Evolutionary conservation across 2,329 filamentous ascomycete genomes (phyloP).

Genomic region (Beauveria scarabaeidicola): DNA sequence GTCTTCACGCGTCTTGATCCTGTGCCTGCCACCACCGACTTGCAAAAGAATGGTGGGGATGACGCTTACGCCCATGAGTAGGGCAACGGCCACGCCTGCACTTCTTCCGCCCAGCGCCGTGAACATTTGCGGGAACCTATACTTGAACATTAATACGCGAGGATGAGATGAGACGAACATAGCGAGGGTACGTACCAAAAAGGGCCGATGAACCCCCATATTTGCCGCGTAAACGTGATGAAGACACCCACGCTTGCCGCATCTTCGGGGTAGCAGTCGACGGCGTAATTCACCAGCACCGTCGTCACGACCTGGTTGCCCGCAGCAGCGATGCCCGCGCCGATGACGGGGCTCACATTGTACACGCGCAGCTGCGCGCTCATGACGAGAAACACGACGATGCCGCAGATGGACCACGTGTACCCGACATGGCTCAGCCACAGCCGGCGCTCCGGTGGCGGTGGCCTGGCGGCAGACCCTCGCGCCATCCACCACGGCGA

Average conservation of each 20-base stretch:
- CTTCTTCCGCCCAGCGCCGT: background rate
- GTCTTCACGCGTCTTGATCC: background rate
- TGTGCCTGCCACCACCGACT: background rate
- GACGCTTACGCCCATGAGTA: background rate
- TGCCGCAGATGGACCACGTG: background rate
- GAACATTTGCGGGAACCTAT: constrained; percentile 7
- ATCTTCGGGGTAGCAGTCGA: constrained; percentile 2
- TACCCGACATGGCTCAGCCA: background rate
- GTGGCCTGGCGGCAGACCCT: background rate
- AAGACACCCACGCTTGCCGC: constrained; percentile 5
- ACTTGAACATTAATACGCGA: background rate
- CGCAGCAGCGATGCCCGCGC: constrained; percentile 4
- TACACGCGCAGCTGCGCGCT: background rate
- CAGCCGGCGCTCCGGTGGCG: background rate
- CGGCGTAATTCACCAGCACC: constrained; percentile 1
- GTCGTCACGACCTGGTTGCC: constrained; percentile 5
- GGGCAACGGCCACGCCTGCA: background rate
- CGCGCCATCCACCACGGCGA: background rate
- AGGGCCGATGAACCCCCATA: background rate
- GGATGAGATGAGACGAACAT: background rate
- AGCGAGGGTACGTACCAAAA: background rate
- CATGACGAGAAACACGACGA: constrained; percentile 3
- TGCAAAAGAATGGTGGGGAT: background rate
- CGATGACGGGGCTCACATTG: constrained; percentile 5
- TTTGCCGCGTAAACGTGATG: background rate